A percentile compares a stretch with the other conserved stretches of the same genome.
These are phyloP conservation scores for Rhododendron henanense DNA, from an alignment of 148 eudicot species.

Conservation along the genomic window DNA sequence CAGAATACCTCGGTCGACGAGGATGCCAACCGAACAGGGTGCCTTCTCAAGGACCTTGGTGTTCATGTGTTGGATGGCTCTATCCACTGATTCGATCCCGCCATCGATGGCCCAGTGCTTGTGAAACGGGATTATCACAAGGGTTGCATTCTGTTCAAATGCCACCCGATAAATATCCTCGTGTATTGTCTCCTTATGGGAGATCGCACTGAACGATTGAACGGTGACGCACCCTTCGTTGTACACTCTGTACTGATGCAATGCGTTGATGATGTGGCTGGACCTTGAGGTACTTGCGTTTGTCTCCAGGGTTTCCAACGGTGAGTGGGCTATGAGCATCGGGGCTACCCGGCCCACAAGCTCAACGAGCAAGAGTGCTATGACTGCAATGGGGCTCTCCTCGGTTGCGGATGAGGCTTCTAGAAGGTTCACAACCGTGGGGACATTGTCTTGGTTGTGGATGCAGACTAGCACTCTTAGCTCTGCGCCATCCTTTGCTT, in stretches of 20 bases:
- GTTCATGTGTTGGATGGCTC: slow-evolving; percentile 37
- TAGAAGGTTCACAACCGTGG: slow-evolving; percentile 45
- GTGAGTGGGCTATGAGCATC: slow-evolving; percentile 52
- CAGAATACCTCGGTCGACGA: slow-evolving; percentile 53
- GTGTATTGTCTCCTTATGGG: slow-evolving; percentile 41
- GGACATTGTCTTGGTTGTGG: slow-evolving; percentile 49
- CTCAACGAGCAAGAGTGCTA: slow-evolving; percentile 48
- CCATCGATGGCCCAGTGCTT: slow-evolving; percentile 61
- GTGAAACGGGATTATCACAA: slow-evolving; percentile 65
- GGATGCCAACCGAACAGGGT: slow-evolving; percentile 63
- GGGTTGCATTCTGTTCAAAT: slow-evolving; percentile 35
- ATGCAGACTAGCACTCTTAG: slow-evolving; percentile 55
- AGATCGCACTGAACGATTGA: slow-evolving; percentile 49
- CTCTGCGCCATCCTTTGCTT: slow-evolving; percentile 46
- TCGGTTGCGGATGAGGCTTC: slow-evolving; percentile 52
- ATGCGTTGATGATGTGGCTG: slow-evolving; percentile 46
- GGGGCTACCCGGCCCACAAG: slow-evolving; percentile 50
- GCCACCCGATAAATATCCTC: slow-evolving; percentile 62
- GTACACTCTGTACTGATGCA: slow-evolving; percentile 36
- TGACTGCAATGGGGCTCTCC: slow-evolving; percentile 36
- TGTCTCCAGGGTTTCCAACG: slow-evolving; percentile 21
- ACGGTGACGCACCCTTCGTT: slow-evolving; percentile 31
- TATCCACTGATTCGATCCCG: slow-evolving; percentile 23
- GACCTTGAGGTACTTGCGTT: slow-evolving; percentile 21
- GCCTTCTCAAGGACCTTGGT: slow-evolving; percentile 33